A percentile compares a stretch with the other conserved stretches of the same genome.
Evolutionary conservation across 2,329 filamentous ascomycete genomes (phyloP).

Genomic region (Pseudocercospora fuligena): DNA sequence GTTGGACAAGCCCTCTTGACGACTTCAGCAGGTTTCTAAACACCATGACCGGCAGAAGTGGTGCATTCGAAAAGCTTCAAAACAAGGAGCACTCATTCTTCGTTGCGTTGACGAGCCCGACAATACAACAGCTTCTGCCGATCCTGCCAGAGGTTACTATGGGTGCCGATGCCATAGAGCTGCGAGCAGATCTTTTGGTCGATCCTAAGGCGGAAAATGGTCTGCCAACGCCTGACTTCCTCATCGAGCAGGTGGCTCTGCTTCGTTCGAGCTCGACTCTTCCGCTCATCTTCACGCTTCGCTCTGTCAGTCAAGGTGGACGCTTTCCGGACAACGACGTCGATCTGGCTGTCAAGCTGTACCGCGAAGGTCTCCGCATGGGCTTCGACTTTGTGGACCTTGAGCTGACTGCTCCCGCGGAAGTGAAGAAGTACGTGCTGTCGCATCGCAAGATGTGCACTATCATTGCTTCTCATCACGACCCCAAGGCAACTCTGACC

Average conservation of each 20-base stretch:
- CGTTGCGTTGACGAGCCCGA: constrained; percentile 83
- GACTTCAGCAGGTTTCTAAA: constrained; percentile 77
- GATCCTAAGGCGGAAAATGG: constrained; percentile 66
- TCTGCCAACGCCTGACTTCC: constrained; percentile 71
- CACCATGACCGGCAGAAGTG: constrained; percentile 66
- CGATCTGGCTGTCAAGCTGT: constrained; percentile 67
- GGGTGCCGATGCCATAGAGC: constrained; percentile 89
- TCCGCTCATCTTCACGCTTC: constrained; percentile 90
- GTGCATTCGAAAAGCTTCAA: constrained; percentile 61
- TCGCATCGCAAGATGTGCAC: constrained; percentile 70
- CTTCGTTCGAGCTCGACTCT: constrained; percentile 73
- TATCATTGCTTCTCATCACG: constrained; percentile 95
- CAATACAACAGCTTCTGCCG: constrained; percentile 66
- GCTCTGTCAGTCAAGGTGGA: constrained; percentile 84
- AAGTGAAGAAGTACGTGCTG: constrained; percentile 64
- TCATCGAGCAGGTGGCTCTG: constrained; percentile 80
- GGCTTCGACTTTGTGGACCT: constrained; percentile 93
- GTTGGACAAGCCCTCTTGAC: constrained; percentile 43
- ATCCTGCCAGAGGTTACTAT: constrained; percentile 74
- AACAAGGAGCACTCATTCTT: constrained; percentile 83
- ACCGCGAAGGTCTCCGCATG: constrained; percentile 76
- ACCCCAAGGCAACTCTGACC: constrained; percentile 75
- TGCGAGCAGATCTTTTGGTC: constrained; percentile 87
- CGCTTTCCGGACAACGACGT: constrained; percentile 81
- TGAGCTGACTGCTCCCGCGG: constrained; percentile 82